A percentile compares a stretch with the other conserved stretches of the same genome.
phyloP scores from a whole-genome alignment of 352 stramenopile genomes.

The Phytophthora meadii region DNA sequence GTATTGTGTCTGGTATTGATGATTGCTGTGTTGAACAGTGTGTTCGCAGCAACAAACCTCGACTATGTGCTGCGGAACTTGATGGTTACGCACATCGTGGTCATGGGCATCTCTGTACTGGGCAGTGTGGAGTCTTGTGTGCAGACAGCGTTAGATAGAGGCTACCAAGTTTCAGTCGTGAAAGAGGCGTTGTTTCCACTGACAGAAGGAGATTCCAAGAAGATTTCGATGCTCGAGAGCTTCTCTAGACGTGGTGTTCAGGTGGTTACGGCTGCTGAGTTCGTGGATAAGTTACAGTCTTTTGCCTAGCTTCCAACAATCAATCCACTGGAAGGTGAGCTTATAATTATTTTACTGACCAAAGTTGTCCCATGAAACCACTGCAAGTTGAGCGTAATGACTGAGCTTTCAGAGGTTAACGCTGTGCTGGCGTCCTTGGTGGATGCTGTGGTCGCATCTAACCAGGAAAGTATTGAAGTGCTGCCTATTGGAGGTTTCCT shows the following conservation, averaged over 20 bases:
- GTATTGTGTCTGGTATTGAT: neutral
- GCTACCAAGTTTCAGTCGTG: conserved; percentile 88
- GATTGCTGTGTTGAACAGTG: conserved; percentile 39
- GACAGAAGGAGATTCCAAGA: conserved; percentile 3
- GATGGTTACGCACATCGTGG: conserved; percentile 83
- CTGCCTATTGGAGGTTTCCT: conserved; percentile 35
- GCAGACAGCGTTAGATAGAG: conserved; percentile 86
- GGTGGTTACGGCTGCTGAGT: conserved; percentile 32
- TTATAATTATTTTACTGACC: conserved; percentile 2
- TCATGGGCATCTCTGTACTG: conserved; percentile 86
- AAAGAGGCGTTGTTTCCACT: conserved; percentile 70
- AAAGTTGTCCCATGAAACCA: conserved; percentile 2
- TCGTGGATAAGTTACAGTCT: conserved; percentile 46
- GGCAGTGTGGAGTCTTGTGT: conserved; percentile 83
- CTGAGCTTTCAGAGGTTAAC: conserved; percentile 14
- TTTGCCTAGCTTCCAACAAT: conserved; percentile 31
- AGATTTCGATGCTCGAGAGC: conserved; percentile 28
- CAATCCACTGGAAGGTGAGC: neutral
- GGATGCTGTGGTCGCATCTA: conserved; percentile 15
- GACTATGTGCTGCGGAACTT: conserved; percentile 92
- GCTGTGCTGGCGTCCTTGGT: conserved; percentile 18
- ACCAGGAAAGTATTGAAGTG: conserved; percentile 18
- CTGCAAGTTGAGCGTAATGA: conserved; percentile 6
- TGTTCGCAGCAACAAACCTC: conserved; percentile 90
- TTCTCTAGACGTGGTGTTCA: conserved; percentile 41